Base-by-base conservation (phyloP, 805 yeast species). In the Yamadazyma laniorum region DNA sequence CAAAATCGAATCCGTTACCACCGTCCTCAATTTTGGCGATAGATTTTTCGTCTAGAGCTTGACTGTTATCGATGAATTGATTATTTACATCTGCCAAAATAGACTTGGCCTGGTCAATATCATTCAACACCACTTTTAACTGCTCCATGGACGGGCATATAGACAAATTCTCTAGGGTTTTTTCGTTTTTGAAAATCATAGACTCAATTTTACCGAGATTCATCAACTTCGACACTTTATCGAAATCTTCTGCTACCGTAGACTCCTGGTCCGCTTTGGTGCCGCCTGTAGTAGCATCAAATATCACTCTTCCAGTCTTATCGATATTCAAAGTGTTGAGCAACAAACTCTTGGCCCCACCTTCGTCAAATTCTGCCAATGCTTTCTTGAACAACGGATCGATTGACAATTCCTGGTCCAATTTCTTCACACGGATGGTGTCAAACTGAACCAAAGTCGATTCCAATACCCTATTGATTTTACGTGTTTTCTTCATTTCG, bases 341-440 rank as follows among this genome's bases (percentile, higher is more conserved):
- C 29, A 84, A 58, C 34, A 85, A 63, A 42, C 85, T 77, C 52
- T 81, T 84, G 6, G 91, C 82, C 3, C 93, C 91, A 27, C 90
- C 90, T 61, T 84, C 91, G 55, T 85, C 93, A 49, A 84, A 84
- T 36, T 83, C 90, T 0, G 88, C 79, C 34, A 84, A 63, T 0
- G 87, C 83, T 51, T 80, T 82, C 48, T 81, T 82, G 58, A 85
- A 85, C 19, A 85, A 63, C 0, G 91, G 91, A 58, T 85, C 91
- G 25, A 82, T 79, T 25, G 72, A 72, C 16, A 80, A 58, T 50
- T 81, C 88, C 53, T 77, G 77, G 34, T 82, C 88, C 34, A 80
- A 58, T 41, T 77, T 74, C 49, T 75, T 78, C 48, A 79, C 56
- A 43, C 61, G 65, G 8, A 83, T 62, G 3, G 67, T 49, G 3